Base-by-base conservation (phyloP, 2,329 filamentous ascomycete genomes). In the Cladosporium sp. region DNA sequence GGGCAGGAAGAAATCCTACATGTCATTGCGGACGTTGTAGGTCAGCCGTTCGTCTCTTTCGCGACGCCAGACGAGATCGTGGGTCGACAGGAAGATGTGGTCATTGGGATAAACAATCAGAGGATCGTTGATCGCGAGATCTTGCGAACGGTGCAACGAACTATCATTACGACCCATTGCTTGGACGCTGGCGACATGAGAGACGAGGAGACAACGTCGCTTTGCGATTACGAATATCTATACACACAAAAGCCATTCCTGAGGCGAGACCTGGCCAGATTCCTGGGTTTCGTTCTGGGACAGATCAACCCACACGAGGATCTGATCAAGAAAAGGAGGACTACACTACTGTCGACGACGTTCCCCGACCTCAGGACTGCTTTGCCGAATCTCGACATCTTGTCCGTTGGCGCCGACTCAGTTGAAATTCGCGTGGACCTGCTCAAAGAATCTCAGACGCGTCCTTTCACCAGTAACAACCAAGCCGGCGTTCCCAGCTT, bases 381-480 rank as follows among this genome's bases (percentile, higher is more conserved):
- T 10, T 81, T 96, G 56, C 90, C 91, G 1, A 95, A 96, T 73
- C 84, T 96, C 66, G 91, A 95, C 76, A 95, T 96, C 61, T 80
- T 96, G 53, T 95, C 92, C 0, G 92, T 96, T 3, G 92, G 92
- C 43, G 89, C 91, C 18, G 92, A 96, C 77, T 91, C 91, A 0
- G 89, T 96, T 49, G 92, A 96, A 76, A 86, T 96, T 61, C 87
- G 92, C 25, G 92, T 95, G 11, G 92, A 96, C 76, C 81, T 96
- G 30, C 81, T 96, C 21, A 87, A 89, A 72, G 92, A 95, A 71
- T 88, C 90, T 5, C 79, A 88, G 8, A 78, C 80, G 18, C 84
- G 91, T 71, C 88, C 87, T 8, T 81, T 81, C 2, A 87, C 86
- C 71, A 87, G 86, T 32, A 78, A 84, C 43, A 36, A 28, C 23